Percentiles rank a stretch among this genome's conserved stretches.
Conservation (phyloP, 1,139 yeast species). For the Suhomyces guaymorum region DNA sequence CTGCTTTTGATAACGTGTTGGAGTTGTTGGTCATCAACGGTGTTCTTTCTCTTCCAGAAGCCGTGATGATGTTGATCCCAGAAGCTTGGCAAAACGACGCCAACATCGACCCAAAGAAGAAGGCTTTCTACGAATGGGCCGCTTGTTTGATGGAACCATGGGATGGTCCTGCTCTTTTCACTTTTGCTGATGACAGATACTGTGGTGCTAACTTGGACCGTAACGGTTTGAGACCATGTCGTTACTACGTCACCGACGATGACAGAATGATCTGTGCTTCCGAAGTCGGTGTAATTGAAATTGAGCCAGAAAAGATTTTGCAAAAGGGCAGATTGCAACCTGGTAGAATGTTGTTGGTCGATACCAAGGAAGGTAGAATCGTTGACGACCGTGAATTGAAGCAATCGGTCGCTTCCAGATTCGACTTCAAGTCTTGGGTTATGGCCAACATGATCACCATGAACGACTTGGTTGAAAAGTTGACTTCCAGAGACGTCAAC, state of each 20-base stretch:
- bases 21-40: conserved; percentile 92
- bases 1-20: conserved; percentile 93
- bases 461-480: conserved; percentile 68
- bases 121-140: conserved; percentile 98
- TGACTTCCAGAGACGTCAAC: conserved; percentile 49
- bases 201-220: conserved; percentile 98
- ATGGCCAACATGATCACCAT: conserved; percentile 81
- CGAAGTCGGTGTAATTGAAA: conserved; percentile 94
- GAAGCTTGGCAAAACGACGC: conserved; percentile 96
- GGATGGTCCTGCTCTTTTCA: conserved; percentile 98
- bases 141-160: conserved; percentile 99
- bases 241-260: conserved; percentile 92
- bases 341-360: conserved; percentile 94
- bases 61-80: conserved; percentile 95
- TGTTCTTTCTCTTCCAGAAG: conserved; percentile 89
- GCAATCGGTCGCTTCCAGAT: conserved; percentile 74
- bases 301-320: conserved; percentile 77
- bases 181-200: conserved; percentile 95
- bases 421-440: conserved; percentile 93
- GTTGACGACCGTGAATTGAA: conserved; percentile 93
- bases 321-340: conserved; percentile 95
- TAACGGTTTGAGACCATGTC: conserved; percentile 97
- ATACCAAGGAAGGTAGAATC: conserved; percentile 87
- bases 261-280: conserved; percentile 97
- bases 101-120: conserved; percentile 84